These are phyloP conservation scores for Neurospora sp. DNA, from an alignment of 495 filamentous ascomycete genomes.

Conservation along the genomic window DNA sequence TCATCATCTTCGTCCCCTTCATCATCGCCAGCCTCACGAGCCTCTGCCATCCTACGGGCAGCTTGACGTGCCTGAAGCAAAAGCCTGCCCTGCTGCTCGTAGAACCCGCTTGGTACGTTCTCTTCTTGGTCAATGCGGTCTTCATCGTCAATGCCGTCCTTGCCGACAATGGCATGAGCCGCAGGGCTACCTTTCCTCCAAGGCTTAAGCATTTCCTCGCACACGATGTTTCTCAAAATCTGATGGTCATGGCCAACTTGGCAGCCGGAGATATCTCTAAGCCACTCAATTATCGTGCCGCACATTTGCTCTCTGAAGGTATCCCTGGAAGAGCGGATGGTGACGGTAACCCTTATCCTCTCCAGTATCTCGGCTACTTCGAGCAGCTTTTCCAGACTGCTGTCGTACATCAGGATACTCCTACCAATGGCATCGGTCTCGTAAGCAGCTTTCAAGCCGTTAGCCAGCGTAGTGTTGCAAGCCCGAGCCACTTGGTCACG, in stretches of 20 bases:
- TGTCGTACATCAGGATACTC: constrained; percentile 67
- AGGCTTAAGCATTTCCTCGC: constrained; percentile 76
- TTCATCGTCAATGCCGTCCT: constrained; percentile 85
- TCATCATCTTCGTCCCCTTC: constrained; percentile 56
- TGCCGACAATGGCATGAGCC: constrained; percentile 73
- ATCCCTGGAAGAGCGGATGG: constrained; percentile 84
- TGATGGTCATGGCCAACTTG: constrained; percentile 70
- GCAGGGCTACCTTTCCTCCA: constrained; percentile 83
- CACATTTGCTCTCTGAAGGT: constrained; percentile 98
- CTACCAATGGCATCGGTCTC: constrained; percentile 83
- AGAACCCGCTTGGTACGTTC: constrained; percentile 17
- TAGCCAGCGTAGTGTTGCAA: constrained; percentile 59
- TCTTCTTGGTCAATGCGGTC: constrained; percentile 37
- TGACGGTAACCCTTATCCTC: constrained; percentile 91
- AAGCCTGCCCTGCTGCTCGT: constrained; percentile 20
- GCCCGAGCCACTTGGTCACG: constrained; percentile 80
- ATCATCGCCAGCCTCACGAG: constrained; percentile 57
- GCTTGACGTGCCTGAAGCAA: constrained; percentile 28
- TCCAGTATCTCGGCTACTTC: constrained; percentile 74
- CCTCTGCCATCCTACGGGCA: constrained; percentile 42
- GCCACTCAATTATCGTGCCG: constrained; percentile 94
- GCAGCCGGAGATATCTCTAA: constrained; percentile 84
- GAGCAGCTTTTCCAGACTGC: constrained; percentile 60
- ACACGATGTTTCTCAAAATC: constrained; percentile 69
- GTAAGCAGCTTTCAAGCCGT: constrained; percentile 64